Percentiles rank a stretch among this genome's conserved stretches.
Evolutionary conservation across 2,329 filamentous ascomycete genomes (phyloP).

Genomic region (Colletotrichum karsti): DNA sequence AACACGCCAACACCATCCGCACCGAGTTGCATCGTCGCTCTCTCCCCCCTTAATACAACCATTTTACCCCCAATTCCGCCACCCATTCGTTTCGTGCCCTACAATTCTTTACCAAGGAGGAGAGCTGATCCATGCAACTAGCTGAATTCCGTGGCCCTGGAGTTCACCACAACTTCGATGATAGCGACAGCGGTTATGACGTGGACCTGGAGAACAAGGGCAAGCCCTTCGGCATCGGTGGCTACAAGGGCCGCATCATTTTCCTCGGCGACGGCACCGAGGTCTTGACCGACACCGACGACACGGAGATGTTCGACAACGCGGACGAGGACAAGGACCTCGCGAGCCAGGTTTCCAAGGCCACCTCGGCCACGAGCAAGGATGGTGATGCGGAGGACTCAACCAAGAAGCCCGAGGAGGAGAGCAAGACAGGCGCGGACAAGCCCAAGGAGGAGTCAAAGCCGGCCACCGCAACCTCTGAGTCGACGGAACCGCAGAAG

Average conservation of each 20-base stretch:
- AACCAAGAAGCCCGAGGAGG: conserved; percentile 33
- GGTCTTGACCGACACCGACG: conserved; percentile 86
- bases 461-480: conserved; percentile 8
- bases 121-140: conserved; percentile 44
- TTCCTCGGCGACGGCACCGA: conserved; percentile 95
- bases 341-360: conserved; percentile 81
- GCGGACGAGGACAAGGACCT: conserved; percentile 86
- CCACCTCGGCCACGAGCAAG: conserved; percentile 24
- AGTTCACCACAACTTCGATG: conserved; percentile 83
- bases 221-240: conserved; percentile 71
- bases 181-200: conserved; percentile 81
- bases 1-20: conserved; percentile 16
- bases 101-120: conserved; percentile 26
- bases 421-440: conserved; percentile 24
- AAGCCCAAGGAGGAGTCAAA: conserved; percentile 27
- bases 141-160: conserved; percentile 87
- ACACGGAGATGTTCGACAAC: conserved; percentile 94
- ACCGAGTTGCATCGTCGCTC: conserved; percentile 20
- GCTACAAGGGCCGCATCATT: conserved; percentile 87
- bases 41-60: conserved; percentile 25
- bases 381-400: conserved; percentile 33
- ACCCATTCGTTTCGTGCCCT: conserved; percentile 21
- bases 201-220: conserved; percentile 74
- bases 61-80: conserved; percentile 8
- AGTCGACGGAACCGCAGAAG: conserved; percentile 18